Evolutionary conservation across 306 rosid species (phyloP), one percentile per base, ranked within the genome.

Genomic region (Datisca glomerata): DNA sequence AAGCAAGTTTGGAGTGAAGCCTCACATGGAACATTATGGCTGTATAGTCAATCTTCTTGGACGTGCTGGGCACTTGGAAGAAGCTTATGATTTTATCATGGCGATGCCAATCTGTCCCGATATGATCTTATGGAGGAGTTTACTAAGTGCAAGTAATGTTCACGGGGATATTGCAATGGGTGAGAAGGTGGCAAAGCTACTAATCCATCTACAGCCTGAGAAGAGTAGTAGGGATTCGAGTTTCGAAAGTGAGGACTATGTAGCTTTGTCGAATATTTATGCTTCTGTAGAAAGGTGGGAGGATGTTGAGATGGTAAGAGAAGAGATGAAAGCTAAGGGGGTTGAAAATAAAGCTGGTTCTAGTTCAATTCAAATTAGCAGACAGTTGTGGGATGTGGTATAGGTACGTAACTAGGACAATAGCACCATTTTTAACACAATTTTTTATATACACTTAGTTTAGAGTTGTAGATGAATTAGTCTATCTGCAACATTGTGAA

Each of bases 41-140:
- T 81, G 87, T 73, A 52, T 71, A 14, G 78, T 77, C 4, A 81
- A 80, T 48, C 83, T 80, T 69, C 96, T 85, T 43, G 69, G 93
- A 21, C 79, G 81, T 6, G 57, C 65, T 4, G 93, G 89, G 24
- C 71, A 60, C 45, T 59, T 80, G 56, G 29, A 52, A 27, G 93
- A 80, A 24, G 81, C 85, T 12, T 72, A 74, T 43, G 74, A 71
- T n/a, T 69, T 74, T 56, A 55, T 77, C 52, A 27, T 3, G 56
- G 33, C 43, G 25, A 77, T 80, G 85, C 70, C 75, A 3, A 23
- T 59, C 41, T 45, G 65, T 49, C 76, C 93, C 5, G 83, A 86
- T 61, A 52, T 49, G 14, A 52, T 86, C 15, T 55, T 75, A 22
- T 81, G 91, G 85, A 81, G 96, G 67, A 75, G 57, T 66, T 75